phyloP scores from a whole-genome alignment of 352 stramenopile species.

The Elongisporangium undulatum region DNA sequence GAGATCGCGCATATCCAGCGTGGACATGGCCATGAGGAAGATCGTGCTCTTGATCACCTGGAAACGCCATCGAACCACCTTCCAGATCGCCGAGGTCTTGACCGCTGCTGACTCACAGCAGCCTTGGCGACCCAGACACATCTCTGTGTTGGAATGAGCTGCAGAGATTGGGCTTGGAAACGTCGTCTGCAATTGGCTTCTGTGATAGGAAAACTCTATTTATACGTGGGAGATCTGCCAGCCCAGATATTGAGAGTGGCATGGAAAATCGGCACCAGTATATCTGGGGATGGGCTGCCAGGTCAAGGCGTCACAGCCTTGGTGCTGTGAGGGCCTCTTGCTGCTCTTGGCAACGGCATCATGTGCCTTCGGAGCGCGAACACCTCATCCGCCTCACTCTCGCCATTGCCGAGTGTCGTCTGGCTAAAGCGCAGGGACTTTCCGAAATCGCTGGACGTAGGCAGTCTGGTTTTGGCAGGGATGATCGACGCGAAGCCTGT shows the following conservation, averaged over 20 bases:
- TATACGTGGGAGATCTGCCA: too few relatives aligned
- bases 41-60: slow-evolving; percentile 7
- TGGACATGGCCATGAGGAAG: slow-evolving; percentile 5
- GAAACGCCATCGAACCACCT: slow-evolving; percentile 5
- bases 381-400: neutral
- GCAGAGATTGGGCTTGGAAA: neutral
- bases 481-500: slow-evolving; percentile 10
- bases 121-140: neutral
- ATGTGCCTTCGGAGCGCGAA: neutral
- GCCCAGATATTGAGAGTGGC: too few relatives aligned
- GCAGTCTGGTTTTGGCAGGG: neutral
- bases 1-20: slow-evolving; percentile 35
- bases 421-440: neutral
- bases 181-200: neutral
- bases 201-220: neutral
- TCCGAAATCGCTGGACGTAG: neutral
- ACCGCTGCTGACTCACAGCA: neutral
- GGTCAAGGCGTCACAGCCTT: neutral
- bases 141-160: neutral
- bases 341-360: neutral
- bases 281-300: too few relatives aligned
- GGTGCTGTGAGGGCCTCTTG: neutral
- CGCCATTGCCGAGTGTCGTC: neutral
- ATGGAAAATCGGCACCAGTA: too few relatives aligned
- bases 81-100: neutral